Base-by-base conservation (phyloP, 2,329 filamentous ascomycete genomes). In the Alternaria metachromatica region DNA sequence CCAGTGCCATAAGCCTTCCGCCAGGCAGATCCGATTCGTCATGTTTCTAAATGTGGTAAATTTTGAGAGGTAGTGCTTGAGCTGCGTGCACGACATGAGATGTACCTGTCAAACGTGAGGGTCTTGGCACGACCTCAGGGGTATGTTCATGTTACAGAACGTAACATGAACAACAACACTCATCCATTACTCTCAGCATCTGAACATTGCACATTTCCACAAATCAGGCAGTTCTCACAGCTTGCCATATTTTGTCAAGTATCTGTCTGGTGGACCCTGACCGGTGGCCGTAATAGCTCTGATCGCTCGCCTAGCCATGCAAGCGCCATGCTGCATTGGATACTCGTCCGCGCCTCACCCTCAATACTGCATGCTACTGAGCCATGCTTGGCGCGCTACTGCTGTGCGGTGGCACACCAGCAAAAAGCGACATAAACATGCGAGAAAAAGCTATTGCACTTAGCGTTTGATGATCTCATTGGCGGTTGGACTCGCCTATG, bases 371-470 rank as follows among this genome's bases (percentile, higher is more conserved):
- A 46, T 37, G 28, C n/a, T 28, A 25, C 60, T 21, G 49, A 28
- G 60, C 56, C 56, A 45, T 33, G 12, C 56, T 50, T 63, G 50
- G 60, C 56, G 18, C 49, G 18, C 21, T 41, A 28, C 20, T 50
- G 59, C 30, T 33, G 37, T 41, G 23, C 37, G 33, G 51, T n/a
- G 21, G 49, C 26, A n/a, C 13, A 44, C 26, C 33, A 43, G 23
- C 25, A 48, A 48, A n/a, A 43, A 45, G n/a, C 15, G 59, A 58
- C 18, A 25, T 49, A n/a, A 15, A 26, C 15, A 30, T 45, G 21
- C 45, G 50, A 28, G 44, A 50, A 58, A 55, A 45, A 43, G 28
- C 23, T 54, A 23, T 48, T n/a, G 56, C 23, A 43, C 41, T 20
- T 58, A 9, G 25, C 21, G 46, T 37, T 43, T 48, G 45, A 58